Base-by-base conservation (phyloP, 2,329 filamentous ascomycete species). In the Cladosporium colombiae region DNA sequence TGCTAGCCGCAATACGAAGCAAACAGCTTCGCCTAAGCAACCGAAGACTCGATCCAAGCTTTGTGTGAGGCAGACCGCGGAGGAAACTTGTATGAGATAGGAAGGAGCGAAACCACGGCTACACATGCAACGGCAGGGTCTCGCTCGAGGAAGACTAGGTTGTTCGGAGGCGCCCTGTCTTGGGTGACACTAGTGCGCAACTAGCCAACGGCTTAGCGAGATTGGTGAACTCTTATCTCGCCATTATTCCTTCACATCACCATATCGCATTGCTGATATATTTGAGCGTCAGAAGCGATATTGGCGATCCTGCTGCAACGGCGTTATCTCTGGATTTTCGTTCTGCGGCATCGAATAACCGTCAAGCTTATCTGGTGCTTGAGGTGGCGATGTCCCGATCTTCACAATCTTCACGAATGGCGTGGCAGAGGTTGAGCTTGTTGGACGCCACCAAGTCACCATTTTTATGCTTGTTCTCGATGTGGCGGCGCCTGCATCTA, bases 201-300 rank as follows among this genome's bases (percentile, higher is more conserved):
- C 14, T 29, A 53, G 50, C 50, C 21, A 21, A 55, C 27, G 52
- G 8, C 52, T 55, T 55, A 55, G 52, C 52, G 52, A 55, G 52
- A 33, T 55, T 55, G 52, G 52, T 55, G 52, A 55, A 55, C 52
- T 55, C 52, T 55, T 55, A 55, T 55, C 52, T 31, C 31, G 27
- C n/a, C 29, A 31, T 21, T 27, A n/a, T 21, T 27, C 4, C 25
- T 29, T 29, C 21, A 21, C 52, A 27, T 53, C 25, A 53, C 27
- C 52, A 33, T 55, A 55, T 55, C 27, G 40, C n/a, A 55, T 33
- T 55, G 52, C 29, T 55, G 25, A 55, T 29, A 29, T 55, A n/a
- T 29, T n/a, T 23, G 40, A 46, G 40, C 40, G 27, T 8, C n/a
- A 46, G 40, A 46, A 23, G 40, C 40, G 40, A 46, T 23, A 46